Evolutionary conservation across 2,329 filamentous ascomycete genomes (phyloP).

Genomic region (Fusarium udum): DNA sequence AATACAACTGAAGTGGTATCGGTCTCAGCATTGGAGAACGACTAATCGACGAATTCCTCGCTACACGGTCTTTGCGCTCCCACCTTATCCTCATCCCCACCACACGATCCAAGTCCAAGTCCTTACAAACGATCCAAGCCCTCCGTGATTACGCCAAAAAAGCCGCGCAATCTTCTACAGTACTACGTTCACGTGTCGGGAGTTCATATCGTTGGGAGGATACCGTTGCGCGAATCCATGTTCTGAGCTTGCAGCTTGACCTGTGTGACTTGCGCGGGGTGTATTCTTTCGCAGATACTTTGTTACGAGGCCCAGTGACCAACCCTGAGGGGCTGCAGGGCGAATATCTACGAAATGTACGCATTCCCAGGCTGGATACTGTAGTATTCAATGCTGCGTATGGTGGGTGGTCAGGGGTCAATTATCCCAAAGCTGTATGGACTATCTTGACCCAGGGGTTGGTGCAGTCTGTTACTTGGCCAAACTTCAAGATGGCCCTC

Average conservation of each 20-base stretch:
- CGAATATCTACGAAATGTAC: constrained; percentile 54
- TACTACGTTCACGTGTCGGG: constrained; percentile 52
- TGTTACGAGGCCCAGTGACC: constrained; percentile 56
- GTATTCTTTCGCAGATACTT: constrained; percentile 57
- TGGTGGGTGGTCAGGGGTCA: constrained; percentile 83
- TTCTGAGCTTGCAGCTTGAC: constrained; percentile 68
- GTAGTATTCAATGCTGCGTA: constrained; percentile 89
- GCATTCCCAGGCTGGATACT: constrained; percentile 77
- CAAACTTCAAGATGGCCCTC: constrained; percentile 75
- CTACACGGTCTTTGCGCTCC: constrained; percentile 69
- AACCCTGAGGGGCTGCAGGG: constrained; percentile 54
- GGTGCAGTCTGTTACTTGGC: constrained; percentile 77
- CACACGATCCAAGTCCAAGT: constrained; percentile 80
- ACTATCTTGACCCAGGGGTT: constrained; percentile 67
- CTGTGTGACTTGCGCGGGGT: constrained; percentile 67
- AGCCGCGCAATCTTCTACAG: constrained; percentile 50
- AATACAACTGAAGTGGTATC: constrained; percentile 71
- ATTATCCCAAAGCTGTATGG: constrained; percentile 70
- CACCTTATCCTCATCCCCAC: constrained; percentile 84
- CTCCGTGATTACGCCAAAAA: constrained; percentile 69
- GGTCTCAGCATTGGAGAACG: constrained; percentile 85
- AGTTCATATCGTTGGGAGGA: constrained; percentile 48
- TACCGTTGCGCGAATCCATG: constrained; percentile 62
- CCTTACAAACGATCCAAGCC: constrained; percentile 72
- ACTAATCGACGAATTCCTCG: constrained; percentile 89